Evolutionary conservation across 345 rosid genomes (phyloP).

Genomic region (Citrus cavaleriei): DNA sequence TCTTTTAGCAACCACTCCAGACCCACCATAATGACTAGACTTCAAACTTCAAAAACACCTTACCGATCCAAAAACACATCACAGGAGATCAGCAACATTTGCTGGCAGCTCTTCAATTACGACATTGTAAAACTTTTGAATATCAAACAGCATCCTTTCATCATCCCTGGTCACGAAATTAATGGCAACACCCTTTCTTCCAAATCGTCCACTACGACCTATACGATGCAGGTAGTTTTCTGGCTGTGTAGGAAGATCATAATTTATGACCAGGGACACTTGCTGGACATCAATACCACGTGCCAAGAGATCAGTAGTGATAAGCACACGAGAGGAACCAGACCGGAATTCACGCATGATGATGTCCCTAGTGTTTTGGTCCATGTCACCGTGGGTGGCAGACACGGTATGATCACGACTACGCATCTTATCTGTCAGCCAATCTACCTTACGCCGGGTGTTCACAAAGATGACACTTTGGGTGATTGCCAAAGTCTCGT

Average conservation of each 20-base stretch:
- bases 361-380: constrained; percentile 38
- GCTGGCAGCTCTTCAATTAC: constrained; percentile 15
- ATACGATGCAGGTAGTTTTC: constrained; percentile 39
- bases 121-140: constrained; percentile 20
- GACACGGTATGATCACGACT: constrained; percentile 34
- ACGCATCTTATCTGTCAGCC: constrained; percentile 45
- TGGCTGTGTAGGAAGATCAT: constrained; percentile 36
- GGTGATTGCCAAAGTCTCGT: constrained; percentile 42
- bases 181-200: constrained; percentile 38
- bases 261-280: constrained; percentile 39
- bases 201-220: constrained; percentile 36
- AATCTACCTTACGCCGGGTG: constrained; percentile 42
- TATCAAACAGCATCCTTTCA: constrained; percentile 21
- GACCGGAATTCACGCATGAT: constrained; percentile 36
- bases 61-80: constrained; percentile 5
- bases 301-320: constrained; percentile 35
- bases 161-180: constrained; percentile 23
- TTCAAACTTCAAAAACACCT: constrained; percentile 10
- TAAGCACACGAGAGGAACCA: constrained; percentile 38
- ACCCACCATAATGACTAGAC: not conserved
- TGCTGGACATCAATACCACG: constrained; percentile 43
- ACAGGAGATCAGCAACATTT: constrained; percentile 22
- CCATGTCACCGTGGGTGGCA: constrained; percentile 35
- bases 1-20: not conserved
- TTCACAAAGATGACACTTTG: constrained; percentile 47